Conservation (phyloP, 2,329 filamentous ascomycete genomes). For the Pestalotiopsis sp. region DNA sequence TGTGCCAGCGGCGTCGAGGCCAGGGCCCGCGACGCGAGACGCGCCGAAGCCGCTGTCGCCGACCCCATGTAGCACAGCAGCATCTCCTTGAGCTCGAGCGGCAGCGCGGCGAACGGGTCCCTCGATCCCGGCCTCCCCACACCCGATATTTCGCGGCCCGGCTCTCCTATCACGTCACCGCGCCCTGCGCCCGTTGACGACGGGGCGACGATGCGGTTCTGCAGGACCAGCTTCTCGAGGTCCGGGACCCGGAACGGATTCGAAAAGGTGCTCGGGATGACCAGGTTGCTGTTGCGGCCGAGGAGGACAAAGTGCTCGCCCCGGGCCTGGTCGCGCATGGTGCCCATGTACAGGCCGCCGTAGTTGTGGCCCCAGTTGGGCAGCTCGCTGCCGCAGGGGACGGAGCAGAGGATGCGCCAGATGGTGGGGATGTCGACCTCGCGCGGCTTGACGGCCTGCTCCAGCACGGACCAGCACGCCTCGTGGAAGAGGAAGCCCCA, state of each 20-base stretch:
- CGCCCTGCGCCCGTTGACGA: background rate
- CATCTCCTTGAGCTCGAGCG: conserved; percentile 22
- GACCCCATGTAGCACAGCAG: conserved; percentile 22
- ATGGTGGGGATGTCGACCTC: conserved; percentile 22
- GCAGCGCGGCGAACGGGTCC: conserved; percentile 22
- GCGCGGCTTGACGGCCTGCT: conserved; percentile 22
- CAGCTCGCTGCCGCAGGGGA: conserved; percentile 21
- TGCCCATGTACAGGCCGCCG: conserved; percentile 22
- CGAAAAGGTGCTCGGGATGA: conserved; percentile 24
- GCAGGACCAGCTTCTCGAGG: conserved; percentile 15
- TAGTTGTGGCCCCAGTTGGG: conserved; percentile 29
- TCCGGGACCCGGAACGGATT: conserved; percentile 25
- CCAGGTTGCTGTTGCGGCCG: conserved; percentile 15
- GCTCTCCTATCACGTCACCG: background rate
- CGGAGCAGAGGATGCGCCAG: conserved; percentile 26
- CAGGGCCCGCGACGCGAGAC: conserved; percentile 23
- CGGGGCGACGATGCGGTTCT: conserved; percentile 11
- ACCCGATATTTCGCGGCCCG: background rate
- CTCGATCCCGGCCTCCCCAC: background rate
- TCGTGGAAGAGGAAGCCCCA: conserved; percentile 30
- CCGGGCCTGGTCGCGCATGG: conserved; percentile 11
- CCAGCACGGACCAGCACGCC: conserved; percentile 26
- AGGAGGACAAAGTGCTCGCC: conserved; percentile 19
- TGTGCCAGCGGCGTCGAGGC: conserved; percentile 21
- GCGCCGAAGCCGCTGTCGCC: conserved; percentile 17